Base-by-base conservation (phyloP, 2,329 filamentous ascomycete species). In the Leptodontidium sp. region DNA sequence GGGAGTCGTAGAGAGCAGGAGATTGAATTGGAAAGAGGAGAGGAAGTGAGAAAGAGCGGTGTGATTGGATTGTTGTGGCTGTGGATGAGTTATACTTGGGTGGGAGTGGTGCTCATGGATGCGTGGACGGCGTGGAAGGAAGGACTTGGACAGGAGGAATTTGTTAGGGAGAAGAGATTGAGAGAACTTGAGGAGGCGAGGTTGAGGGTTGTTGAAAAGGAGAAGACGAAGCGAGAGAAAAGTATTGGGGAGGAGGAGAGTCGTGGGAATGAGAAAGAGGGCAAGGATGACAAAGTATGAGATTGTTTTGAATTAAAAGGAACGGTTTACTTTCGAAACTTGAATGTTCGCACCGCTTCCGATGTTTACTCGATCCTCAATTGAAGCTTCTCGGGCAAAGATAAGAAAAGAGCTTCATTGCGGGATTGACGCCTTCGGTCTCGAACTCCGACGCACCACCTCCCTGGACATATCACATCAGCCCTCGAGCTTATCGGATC, bases 11-110 rank as follows among this genome's bases (percentile, higher is more conserved):
- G 58, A 61, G 58, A 17, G 32, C 35, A 29, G 21, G 58, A 61
- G 58, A 47, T 61, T 21, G 58, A 61, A 12, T 47, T 45, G 21
- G 58, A 61, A 15, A 43, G 57, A 32, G 58, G 58, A 32, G 35
- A 8, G 26, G 58, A 26, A 9, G 24, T 49, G n/a, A 61, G 58
- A 35, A 53, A 26, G 50, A 24, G n/a, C 11, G 50, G 50, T 15
- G 26, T 53, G 26, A 2, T 35, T 15, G 26, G 12, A 8, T 53
- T 53, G 26, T 32, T 53, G 50, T 9, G 50, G 14, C 50, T 53
- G 32, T 53, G 50, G 50, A 8, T 53, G 12, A 53, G 50, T 8
- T 53, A 53, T 53, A 53, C 50, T 1, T 53, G 50, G 50, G 50
- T 24, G 5, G 50, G 50, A 15, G 7, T 26, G 11, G 50, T 53